Evolutionary conservation across 1,284 basidiomycete species (phyloP).

Genomic region (Hortiboletus rubellus): DNA sequence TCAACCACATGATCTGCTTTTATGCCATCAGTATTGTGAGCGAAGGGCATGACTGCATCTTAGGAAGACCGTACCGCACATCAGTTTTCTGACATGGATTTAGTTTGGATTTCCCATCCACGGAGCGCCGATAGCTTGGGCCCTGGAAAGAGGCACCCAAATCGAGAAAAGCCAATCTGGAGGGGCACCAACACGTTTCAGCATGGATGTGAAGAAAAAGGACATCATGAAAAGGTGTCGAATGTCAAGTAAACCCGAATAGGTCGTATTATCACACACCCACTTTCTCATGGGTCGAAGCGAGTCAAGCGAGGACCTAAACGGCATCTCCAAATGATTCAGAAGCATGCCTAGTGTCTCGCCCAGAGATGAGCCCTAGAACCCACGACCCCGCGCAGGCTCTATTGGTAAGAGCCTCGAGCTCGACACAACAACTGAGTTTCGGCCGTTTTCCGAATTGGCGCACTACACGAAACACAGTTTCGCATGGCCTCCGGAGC

Average conservation of each 20-base stretch:
- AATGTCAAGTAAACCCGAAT: neutral
- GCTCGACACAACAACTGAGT: too few species aligned
- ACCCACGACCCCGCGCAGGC: neutral
- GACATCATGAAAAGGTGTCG: neutral
- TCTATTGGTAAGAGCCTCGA: neutral
- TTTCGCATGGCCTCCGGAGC: neutral
- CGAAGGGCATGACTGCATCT: neutral
- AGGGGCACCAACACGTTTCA: neutral
- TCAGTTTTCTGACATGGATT: neutral
- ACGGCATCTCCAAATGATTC: too few species aligned
- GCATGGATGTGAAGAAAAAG: neutral
- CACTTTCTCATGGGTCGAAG: conserved; percentile 10
- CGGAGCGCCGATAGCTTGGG: neutral
- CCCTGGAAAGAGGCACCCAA: conserved; percentile 2
- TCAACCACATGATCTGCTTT: conserved; percentile 18
- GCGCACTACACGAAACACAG: too few species aligned
- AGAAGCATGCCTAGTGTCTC: neutral
- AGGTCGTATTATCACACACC: neutral
- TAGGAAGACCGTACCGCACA: conserved; percentile 3
- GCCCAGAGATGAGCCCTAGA: too few species aligned
- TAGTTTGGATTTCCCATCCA: conserved; percentile 3
- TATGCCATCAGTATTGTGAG: conserved; percentile 9
- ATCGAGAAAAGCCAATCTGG: neutral
- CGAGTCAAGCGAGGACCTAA: too few species aligned
- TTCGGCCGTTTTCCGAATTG: neutral